These are phyloP conservation scores for Microcyclospora pomicola DNA, from an alignment of 2,329 filamentous ascomycete genomes.

Conservation along the genomic window DNA sequence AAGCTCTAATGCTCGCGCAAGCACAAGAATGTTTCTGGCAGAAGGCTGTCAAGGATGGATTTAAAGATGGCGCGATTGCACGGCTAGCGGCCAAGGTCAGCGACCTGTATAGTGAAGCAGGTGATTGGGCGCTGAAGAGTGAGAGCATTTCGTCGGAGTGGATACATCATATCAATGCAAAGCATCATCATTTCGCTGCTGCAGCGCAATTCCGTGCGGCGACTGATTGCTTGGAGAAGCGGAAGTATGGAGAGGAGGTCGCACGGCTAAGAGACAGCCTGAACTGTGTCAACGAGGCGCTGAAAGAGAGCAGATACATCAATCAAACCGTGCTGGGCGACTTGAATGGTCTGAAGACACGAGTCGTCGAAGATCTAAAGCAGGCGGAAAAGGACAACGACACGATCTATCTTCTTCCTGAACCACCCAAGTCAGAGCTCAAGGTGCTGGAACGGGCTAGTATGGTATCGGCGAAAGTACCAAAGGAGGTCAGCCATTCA, in stretches of 20 bases:
- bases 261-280: slow-evolving; percentile 73
- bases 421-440: slow-evolving; percentile 79
- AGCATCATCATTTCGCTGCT: slow-evolving; percentile 92
- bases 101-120: slow-evolving; percentile 73
- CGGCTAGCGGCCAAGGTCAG: slow-evolving; percentile 83
- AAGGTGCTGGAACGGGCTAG: slow-evolving; percentile 72
- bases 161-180: slow-evolving; percentile 96
- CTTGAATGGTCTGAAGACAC: slow-evolving; percentile 66
- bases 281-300: slow-evolving; percentile 66
- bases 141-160: slow-evolving; percentile 82
- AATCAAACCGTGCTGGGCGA: slow-evolving; percentile 72
- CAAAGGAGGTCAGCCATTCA: slow-evolving; percentile 69
- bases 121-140: slow-evolving; percentile 76
- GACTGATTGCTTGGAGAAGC: slow-evolving; percentile 81
- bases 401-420: slow-evolving; percentile 74
- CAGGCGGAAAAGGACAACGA: slow-evolving; percentile 94
- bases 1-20: slow-evolving; percentile 76
- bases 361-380: slow-evolving; percentile 76
- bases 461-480: slow-evolving; percentile 71
- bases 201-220: slow-evolving; percentile 89
- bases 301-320: slow-evolving; percentile 72
- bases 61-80: slow-evolving; percentile 85
- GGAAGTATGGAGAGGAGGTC: slow-evolving; percentile 90
- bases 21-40: slow-evolving; percentile 98
- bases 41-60: slow-evolving; percentile 83